phyloP scores from a whole-genome alignment of 164 flowering plant genomes.

The Sedum album region DNA sequence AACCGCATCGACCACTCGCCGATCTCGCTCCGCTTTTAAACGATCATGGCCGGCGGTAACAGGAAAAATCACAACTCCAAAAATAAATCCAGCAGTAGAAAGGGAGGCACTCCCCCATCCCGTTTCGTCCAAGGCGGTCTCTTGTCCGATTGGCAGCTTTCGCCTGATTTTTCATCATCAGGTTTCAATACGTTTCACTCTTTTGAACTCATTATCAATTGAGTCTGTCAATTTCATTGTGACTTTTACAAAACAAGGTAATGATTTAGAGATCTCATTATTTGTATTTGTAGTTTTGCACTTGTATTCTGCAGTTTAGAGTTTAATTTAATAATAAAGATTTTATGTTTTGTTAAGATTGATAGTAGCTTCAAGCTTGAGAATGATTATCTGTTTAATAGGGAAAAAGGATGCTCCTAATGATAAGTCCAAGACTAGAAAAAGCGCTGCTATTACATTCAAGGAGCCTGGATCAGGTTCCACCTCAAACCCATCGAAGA shows the following conservation, averaged over 20 bases:
- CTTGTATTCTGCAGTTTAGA: background rate
- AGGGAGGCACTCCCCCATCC: constrained; percentile 8
- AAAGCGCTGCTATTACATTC: background rate
- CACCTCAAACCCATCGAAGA: background rate
- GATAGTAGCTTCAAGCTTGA: background rate
- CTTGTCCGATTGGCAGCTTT: constrained; percentile 36
- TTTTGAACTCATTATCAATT: too few species aligned
- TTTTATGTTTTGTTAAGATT: background rate
- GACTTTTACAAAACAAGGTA: background rate
- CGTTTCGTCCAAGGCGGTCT: constrained; percentile 56
- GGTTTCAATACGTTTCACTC: constrained; percentile 13
- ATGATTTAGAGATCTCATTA: background rate
- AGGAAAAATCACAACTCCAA: background rate
- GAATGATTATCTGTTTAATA: background rate
- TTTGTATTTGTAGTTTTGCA: background rate
- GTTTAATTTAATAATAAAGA: background rate
- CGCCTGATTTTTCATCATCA: constrained; percentile 13
- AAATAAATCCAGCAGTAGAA: background rate
- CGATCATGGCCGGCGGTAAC: background rate
- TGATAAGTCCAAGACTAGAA: background rate
- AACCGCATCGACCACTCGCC: background rate
- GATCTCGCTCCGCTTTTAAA: background rate
- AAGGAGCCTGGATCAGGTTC: too few species aligned
- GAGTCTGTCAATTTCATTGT: background rate
- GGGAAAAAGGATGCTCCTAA: background rate